Conservation (phyloP, 305 asterid genomes). For the Fraxinus floribunda region DNA sequence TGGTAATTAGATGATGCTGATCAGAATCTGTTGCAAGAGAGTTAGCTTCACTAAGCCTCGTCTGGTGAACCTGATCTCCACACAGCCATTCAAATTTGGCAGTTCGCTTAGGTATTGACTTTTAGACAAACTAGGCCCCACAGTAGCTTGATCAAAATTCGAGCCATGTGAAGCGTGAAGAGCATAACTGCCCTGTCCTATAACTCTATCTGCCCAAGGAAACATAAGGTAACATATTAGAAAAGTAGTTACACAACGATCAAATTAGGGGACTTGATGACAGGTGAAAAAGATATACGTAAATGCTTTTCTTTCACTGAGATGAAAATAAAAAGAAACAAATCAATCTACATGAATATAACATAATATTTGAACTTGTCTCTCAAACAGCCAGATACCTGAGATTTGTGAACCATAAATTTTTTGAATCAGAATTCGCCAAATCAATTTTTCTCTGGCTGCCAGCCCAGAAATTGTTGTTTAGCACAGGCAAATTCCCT, state of each 20-base stretch:
- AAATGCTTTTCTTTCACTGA: neutral
- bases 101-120: conserved; percentile 51
- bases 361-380: neutral
- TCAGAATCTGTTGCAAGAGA: conserved; percentile 56
- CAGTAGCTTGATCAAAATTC: conserved; percentile 50
- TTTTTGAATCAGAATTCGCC: conserved; percentile 41
- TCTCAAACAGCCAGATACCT: conserved; percentile 39
- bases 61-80: conserved; percentile 56
- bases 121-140: conserved; percentile 55
- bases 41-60: conserved; percentile 57
- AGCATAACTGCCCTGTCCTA: conserved; percentile 58
- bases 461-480: conserved; percentile 61
- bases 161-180: conserved; percentile 54
- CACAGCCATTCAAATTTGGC: conserved; percentile 63
- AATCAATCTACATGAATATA: neutral
- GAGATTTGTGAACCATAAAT: conserved; percentile 44
- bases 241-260: conserved; percentile 6
- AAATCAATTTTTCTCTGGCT: conserved; percentile 46
- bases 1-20: conserved; percentile 38
- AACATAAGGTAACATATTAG: conserved; percentile 21
- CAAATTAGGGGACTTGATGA: neutral
- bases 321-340: neutral
- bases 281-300: neutral
- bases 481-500: conserved; percentile 59
- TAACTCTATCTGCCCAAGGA: conserved; percentile 51